Conservation (phyloP, 495 filamentous ascomycete species). For the Xylaria bambusicola region DNA sequence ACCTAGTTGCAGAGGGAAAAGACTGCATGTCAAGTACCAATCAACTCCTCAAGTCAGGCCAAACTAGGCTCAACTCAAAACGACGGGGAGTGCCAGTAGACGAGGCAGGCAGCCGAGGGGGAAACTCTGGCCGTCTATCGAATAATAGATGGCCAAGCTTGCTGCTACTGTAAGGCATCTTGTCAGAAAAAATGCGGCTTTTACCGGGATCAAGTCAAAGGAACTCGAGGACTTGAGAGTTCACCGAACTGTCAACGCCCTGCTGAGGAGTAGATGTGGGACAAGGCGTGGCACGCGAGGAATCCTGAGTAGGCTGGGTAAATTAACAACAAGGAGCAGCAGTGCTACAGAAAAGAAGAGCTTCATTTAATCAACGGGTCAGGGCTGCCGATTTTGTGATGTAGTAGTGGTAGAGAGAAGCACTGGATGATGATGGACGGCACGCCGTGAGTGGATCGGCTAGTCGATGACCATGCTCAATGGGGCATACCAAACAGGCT, state of each 20-base stretch:
- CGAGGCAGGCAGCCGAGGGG: background rate
- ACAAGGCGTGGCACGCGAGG: background rate
- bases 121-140: too few species aligned
- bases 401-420: constrained; percentile 17
- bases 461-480: background rate
- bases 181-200: constrained; percentile 9
- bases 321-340: background rate
- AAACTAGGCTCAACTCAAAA: background rate
- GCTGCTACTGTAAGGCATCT: constrained; percentile 3
- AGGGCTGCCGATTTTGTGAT: constrained; percentile 14
- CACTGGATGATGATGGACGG: constrained; percentile 1
- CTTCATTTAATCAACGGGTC: too few species aligned
- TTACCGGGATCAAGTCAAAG: background rate
- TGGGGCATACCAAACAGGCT: constrained; percentile 22
- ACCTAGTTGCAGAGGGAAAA: background rate
- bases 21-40: background rate
- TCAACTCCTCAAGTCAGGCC: constrained; percentile 1
- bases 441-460: constrained; percentile 3
- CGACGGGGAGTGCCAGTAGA: background rate
- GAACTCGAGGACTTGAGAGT: background rate
- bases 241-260: constrained; percentile 6
- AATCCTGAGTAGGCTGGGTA: background rate
- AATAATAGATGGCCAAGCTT: background rate
- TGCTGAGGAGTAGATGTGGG: background rate
- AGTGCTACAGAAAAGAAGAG: too few species aligned